Conservation (phyloP, 2,329 filamentous ascomycete species). For the Alternaria atra region DNA sequence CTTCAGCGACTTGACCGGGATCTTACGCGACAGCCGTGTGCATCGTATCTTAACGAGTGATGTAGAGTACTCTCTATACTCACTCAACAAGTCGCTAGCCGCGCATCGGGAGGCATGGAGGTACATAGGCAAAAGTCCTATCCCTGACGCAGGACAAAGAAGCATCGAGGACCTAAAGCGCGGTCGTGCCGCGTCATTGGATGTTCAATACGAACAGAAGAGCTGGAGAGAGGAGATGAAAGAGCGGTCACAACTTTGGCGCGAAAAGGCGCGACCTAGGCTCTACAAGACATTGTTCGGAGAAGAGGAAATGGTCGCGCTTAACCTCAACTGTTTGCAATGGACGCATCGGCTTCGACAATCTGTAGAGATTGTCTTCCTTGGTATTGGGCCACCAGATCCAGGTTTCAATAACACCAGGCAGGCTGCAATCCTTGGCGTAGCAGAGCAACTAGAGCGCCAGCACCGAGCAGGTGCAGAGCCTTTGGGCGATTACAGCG, state of each 20-base stretch:
- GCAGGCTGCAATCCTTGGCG: conserved; percentile 18
- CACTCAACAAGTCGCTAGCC: conserved; percentile 23
- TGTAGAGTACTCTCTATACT: conserved; percentile 18
- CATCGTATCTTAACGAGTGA: conserved; percentile 13
- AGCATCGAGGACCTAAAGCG: conserved; percentile 3
- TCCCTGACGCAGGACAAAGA: neutral
- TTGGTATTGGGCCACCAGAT: conserved; percentile 18
- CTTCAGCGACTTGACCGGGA: conserved; percentile 18
- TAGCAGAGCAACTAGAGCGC: conserved; percentile 20
- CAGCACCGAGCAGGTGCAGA: conserved; percentile 16
- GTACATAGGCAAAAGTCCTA: conserved; percentile 6
- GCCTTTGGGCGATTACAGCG: conserved; percentile 17
- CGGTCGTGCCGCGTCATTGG: conserved; percentile 4
- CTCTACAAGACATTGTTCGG: conserved; percentile 18
- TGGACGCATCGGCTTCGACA: conserved; percentile 22
- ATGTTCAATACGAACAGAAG: conserved; percentile 6
- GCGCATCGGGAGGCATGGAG: conserved; percentile 25
- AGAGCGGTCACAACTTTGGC: conserved; percentile 18
- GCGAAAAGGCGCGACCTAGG: conserved; percentile 15
- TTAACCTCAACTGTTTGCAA: conserved; percentile 7
- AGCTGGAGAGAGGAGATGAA: conserved; percentile 24
- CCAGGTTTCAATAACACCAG: conserved; percentile 12
- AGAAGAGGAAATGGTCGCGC: conserved; percentile 15
- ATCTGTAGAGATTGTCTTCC: conserved; percentile 20
- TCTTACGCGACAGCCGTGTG: conserved; percentile 20